phyloP scores from a whole-genome alignment of 176 grass and related monocot species.

The Zoysia japonica region DNA sequence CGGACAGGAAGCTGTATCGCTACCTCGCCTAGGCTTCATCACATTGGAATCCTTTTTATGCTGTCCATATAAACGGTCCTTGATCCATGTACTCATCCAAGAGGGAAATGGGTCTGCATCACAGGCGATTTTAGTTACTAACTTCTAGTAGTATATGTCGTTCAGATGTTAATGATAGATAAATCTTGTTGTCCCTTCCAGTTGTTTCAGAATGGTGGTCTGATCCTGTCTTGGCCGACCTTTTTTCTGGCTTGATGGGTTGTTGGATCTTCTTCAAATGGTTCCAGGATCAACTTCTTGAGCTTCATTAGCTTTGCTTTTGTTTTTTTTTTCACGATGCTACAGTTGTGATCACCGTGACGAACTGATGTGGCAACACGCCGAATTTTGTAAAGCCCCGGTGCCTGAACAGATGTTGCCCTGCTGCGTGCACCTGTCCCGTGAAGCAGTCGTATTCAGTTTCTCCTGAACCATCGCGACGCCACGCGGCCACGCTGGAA shows the following conservation, averaged over 20 bases:
- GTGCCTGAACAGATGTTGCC: background rate
- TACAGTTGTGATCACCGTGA: too few species aligned
- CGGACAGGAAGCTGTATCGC: slow-evolving; percentile 75
- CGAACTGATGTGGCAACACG: background rate
- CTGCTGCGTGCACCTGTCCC: background rate
- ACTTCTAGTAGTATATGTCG: background rate
- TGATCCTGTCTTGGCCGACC: background rate
- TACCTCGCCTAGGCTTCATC: slow-evolving; percentile 55
- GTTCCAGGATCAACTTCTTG: background rate
- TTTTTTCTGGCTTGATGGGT: background rate
- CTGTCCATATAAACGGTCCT: slow-evolving; percentile 28
- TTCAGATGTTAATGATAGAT: slow-evolving; percentile 17
- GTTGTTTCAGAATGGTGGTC: background rate
- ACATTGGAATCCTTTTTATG: background rate
- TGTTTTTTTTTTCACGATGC: background rate
- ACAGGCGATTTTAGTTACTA: slow-evolving; percentile 1
- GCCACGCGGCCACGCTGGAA: background rate
- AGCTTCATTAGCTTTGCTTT: background rate
- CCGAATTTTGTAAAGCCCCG: too few species aligned
- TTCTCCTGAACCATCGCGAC: slow-evolving; percentile 32
- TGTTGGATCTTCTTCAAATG: background rate
- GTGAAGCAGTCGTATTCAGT: slow-evolving; percentile 1
- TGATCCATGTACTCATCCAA: slow-evolving; percentile 37
- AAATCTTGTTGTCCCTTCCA: background rate
- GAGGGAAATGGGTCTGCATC: slow-evolving; percentile 33